Percentiles rank a stretch among this genome's conserved stretches.
These are phyloP conservation scores for Macrophomina phaseolina DNA, from an alignment of 2,329 filamentous ascomycete species.

Conservation along the genomic window DNA sequence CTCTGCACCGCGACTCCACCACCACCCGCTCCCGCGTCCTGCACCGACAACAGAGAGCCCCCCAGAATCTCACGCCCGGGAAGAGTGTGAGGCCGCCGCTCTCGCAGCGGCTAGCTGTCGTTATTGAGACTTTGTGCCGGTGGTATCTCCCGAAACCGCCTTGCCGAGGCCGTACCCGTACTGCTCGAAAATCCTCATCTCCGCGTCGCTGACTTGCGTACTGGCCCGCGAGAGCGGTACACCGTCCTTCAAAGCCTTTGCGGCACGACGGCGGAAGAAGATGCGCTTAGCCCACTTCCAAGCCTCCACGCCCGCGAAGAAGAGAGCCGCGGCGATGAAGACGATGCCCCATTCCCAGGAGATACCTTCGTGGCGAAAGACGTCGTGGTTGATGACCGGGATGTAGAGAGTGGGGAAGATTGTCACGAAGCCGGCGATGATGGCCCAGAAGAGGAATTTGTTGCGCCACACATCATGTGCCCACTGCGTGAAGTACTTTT, in stretches of 20 bases:
- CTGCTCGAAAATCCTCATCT: neutral
- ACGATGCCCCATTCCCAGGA: conserved; percentile 74
- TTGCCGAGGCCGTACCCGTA: neutral
- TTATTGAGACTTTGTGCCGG: neutral
- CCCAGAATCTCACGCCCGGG: neutral
- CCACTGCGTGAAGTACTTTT: conserved; percentile 57
- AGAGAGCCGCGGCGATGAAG: conserved; percentile 64
- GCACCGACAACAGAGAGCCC: conserved; percentile 4
- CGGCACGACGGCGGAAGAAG: conserved; percentile 36
- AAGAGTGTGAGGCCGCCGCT: conserved; percentile 10
- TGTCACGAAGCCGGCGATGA: conserved; percentile 52
- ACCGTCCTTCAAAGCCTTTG: neutral
- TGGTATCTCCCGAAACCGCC: neutral
- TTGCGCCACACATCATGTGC: conserved; percentile 72
- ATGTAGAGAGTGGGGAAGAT: conserved; percentile 65
- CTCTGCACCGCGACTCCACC: neutral
- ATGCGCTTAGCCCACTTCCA: conserved; percentile 72
- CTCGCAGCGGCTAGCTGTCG: conserved; percentile 9
- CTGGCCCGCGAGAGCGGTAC: neutral
- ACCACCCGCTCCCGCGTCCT: neutral
- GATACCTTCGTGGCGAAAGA: conserved; percentile 71
- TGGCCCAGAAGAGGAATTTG: conserved; percentile 62
- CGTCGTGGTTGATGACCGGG: conserved; percentile 67
- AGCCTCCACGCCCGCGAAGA: conserved; percentile 67
- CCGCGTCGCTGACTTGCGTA: neutral